Percentiles rank a stretch among this genome's conserved stretches.
These are phyloP conservation scores for Boletellus sp. DNA, from an alignment of 768 basidiomycete species.

Conservation along the genomic window DNA sequence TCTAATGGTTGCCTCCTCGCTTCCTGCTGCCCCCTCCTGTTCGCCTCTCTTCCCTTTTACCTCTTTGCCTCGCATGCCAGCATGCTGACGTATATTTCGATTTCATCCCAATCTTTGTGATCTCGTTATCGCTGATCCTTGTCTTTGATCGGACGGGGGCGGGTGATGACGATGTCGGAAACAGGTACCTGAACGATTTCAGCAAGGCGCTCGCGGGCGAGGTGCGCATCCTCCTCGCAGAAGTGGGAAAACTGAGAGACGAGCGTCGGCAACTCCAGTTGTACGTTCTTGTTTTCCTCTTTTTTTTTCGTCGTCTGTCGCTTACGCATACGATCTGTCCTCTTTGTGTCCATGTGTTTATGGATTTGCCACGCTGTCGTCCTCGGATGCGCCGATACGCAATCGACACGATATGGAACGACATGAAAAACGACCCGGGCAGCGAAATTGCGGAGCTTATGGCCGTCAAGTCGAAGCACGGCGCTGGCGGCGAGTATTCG, in stretches of 20 bases:
- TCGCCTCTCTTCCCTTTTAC: not conserved
- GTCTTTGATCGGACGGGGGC: not conserved
- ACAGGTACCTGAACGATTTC: constrained; percentile 56
- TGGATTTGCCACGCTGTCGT: not conserved
- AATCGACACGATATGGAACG: not conserved
- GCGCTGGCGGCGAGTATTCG: constrained; percentile 72
- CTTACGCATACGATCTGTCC: not conserved
- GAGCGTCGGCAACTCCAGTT: constrained; percentile 56
- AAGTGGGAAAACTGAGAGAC: constrained; percentile 58
- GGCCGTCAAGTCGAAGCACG: constrained; percentile 79
- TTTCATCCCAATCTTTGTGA: not conserved
- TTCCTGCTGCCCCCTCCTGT: not conserved
- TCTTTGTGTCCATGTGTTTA: not conserved
- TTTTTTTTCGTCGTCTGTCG: not conserved
- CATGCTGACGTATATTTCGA: constrained; percentile 2
- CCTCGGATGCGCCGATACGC: not conserved
- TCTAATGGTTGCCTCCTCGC: not conserved
- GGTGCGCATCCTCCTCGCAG: constrained; percentile 57
- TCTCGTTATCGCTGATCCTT: not conserved
- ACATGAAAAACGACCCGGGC: not conserved
- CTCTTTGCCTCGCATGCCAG: not conserved
- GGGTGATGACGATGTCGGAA: not conserved
- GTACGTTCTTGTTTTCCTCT: constrained; percentile 32
- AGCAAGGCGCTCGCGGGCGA: constrained; percentile 60
- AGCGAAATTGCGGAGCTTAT: constrained; percentile 86